Conservation (phyloP, 805 yeast species). For the Saturnispora zaruensis region DNA sequence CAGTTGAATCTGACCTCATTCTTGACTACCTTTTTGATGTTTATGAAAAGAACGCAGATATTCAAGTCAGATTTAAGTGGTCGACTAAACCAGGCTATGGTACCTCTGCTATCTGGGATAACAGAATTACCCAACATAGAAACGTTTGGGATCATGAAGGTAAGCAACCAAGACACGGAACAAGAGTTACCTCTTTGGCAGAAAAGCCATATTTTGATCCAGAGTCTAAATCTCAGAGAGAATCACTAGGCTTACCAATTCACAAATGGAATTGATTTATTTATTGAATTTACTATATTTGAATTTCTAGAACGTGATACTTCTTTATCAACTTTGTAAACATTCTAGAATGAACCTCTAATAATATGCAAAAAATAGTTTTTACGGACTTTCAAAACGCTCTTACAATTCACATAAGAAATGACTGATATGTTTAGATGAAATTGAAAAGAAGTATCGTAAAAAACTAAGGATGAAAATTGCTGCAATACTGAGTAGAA, state of each 20-base stretch:
- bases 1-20: slow-evolving; percentile 41
- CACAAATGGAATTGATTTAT: neutral
- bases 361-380: too few species aligned
- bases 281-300: neutral
- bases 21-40: slow-evolving; percentile 38
- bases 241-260: slow-evolving; percentile 33
- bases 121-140: slow-evolving; percentile 36
- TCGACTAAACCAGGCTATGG: slow-evolving; percentile 23
- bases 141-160: slow-evolving; percentile 36
- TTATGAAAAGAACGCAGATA: slow-evolving; percentile 43
- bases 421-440: too few species aligned
- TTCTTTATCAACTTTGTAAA: too few species aligned
- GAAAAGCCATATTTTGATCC: slow-evolving; percentile 44
- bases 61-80: slow-evolving; percentile 48
- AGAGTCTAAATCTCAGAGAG: slow-evolving; percentile 41
- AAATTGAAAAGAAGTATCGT: too few species aligned
- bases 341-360: too few species aligned
- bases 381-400: too few species aligned
- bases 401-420: too few species aligned
- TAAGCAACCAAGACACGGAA: slow-evolving; percentile 38
- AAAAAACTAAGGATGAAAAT: too few species aligned
- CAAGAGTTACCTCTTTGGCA: slow-evolving; percentile 44
- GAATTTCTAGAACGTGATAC: too few species aligned
- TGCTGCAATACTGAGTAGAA: too few species aligned
- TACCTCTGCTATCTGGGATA: slow-evolving; percentile 31